Base-by-base conservation (phyloP, 2,329 filamentous ascomycete species). In the Aspergillus sp. region DNA sequence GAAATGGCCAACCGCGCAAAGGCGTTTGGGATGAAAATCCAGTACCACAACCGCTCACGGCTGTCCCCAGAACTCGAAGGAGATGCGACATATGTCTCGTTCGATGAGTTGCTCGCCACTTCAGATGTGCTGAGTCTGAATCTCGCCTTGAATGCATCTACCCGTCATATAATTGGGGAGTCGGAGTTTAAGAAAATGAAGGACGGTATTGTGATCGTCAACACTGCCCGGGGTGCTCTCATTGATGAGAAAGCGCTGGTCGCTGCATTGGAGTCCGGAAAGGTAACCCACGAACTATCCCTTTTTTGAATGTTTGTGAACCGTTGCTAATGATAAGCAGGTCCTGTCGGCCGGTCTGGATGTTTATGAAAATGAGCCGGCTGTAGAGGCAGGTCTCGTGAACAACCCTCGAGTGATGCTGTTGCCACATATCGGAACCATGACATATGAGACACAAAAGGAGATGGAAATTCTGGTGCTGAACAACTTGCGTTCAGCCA, bases 391-490 rank as follows among this genome's bases (percentile, higher is more conserved):
- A 1, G 78, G 75, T 0, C 58, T 74, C 33, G 50, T 72, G 26
- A 63, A 64, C 37, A 72, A 70, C 51, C 61, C 66, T 5, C 61
- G 60, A 33, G 67, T 69, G n/a, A 76, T 82, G 52, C 53, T 82
- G 50, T 58, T 82, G 49, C 79, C 79, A 33, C 79, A 83, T 53
- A 75, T 83, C 50, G 79, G 79, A 13, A 83, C 79, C 1, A 73
- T 66, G 47, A 82, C 78, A 8, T 76, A 71, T 55, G 79, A 82
- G 61, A 81, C 78, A 19, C 78, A 81, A 64, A 75, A 72, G 50
- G 76, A 80, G 43, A 82, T 82, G 79, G 79, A 82, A 59, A 55
- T 80, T 41, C 57, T 81, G 50, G 78, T 81, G 12, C 48, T 82
- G 57, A 70, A 78, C 29, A 82, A 82, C 50, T 49, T 84, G 59